Evolutionary conservation across 1,139 yeast species (phyloP), one percentile per base, ranked within the genome.

Genomic region (Geotrichum histeridarum): DNA sequence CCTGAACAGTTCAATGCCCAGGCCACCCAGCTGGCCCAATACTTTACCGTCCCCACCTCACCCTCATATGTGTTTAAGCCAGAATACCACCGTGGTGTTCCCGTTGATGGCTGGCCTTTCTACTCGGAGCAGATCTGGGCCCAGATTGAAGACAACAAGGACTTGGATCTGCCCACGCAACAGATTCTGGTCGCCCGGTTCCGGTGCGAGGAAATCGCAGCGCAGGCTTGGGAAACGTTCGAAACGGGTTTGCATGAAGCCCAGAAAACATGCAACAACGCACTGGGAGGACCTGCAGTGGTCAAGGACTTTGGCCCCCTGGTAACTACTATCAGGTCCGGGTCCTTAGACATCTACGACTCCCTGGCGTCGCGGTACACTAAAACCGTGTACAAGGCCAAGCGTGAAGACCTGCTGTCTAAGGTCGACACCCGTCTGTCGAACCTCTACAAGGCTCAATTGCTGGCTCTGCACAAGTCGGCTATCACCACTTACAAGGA

Each of bases 41-140:
- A 81, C 45, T 78, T 86, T 56, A 58, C 62, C 6, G 61, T 64
- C 31, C 49, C 62, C 12, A 57, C 57, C 5, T 51, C 63, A 4
- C 58, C 60, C 4, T 44, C 57, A 2, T 77, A 75, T 56, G 72
- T 84, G 33, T 87, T 89, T 74, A 80, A 81, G 60, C 78, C 80
- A 1, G 77, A 81, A 53, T 91, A 90, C 67, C 96, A 89, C 65
- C 91, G 94, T 61, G 77, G 80, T 53, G 82, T 93, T 50, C 99
- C 99, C 6, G 77, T 93, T 51, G 99, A 93, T 70, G 99, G 97
- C 12, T 93, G 99, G 98, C 81, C 94, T 4, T 73, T 90, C 71
- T 93, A 93, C 65, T 91, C 97, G 0, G 85, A 83, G 54, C 87
- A 84, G 65, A 84, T 96, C 61, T 93, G 99, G 99, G 84, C 86